A percentile compares a stretch with the other conserved stretches of the same genome.
phyloP scores from a whole-genome alignment of 1,139 yeast species.

The Candida sp. region DNA sequence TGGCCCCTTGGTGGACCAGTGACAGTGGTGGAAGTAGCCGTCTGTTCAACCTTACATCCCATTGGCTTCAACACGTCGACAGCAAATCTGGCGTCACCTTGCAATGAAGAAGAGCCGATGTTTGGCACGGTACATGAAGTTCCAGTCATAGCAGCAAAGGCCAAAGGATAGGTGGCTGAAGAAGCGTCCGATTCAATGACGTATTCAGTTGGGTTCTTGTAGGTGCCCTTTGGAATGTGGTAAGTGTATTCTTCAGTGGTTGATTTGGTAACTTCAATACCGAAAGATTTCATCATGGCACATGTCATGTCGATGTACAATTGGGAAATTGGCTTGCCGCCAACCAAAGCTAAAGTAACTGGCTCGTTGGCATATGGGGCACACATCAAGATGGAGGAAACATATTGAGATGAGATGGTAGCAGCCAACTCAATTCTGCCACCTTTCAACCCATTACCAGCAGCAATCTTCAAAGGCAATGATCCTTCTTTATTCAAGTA shows the following conservation, averaged over 20 bases:
- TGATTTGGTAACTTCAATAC: conserved; percentile 77
- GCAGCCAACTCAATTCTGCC: conserved; percentile 96
- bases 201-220: conserved; percentile 81
- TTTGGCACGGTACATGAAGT: conserved; percentile 93
- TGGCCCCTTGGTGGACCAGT: conserved; percentile 80
- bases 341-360: conserved; percentile 86
- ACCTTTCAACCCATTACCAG: conserved; percentile 80
- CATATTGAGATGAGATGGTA: conserved; percentile 96
- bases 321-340: conserved; percentile 97
- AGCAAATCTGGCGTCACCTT: conserved; percentile 98
- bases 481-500: conserved; percentile 83
- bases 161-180: conserved; percentile 97
- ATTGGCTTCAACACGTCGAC: conserved; percentile 90
- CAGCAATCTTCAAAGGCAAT: conserved; percentile 74
- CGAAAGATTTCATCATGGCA: conserved; percentile 92
- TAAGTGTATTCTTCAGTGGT: conserved; percentile 79
- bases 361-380: conserved; percentile 96
- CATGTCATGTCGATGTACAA: conserved; percentile 97
- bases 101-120: conserved; percentile 89
- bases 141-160: conserved; percentile 98
- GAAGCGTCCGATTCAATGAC: conserved; percentile 98
- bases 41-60: conserved; percentile 92
- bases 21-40: conserved; percentile 86
- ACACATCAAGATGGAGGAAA: conserved; percentile 94
- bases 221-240: conserved; percentile 85